These are phyloP conservation scores for Chalciporus piperatoides DNA, from an alignment of 1,284 basidiomycete genomes.

Conservation along the genomic window DNA sequence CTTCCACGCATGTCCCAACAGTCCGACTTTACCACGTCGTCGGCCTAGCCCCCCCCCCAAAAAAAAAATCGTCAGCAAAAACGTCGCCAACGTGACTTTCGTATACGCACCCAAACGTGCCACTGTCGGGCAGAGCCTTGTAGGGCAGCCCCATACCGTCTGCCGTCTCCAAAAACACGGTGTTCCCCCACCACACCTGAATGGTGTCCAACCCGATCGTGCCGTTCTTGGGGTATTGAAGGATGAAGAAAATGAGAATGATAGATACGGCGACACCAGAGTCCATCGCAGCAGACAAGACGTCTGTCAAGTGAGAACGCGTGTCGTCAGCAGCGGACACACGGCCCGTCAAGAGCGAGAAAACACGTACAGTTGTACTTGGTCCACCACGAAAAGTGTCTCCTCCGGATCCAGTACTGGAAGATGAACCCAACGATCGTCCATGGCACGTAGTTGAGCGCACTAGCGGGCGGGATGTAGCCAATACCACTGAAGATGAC, in stretches of 20 bases:
- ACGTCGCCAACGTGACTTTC: too few species aligned
- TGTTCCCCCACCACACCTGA: slow-evolving; percentile 73
- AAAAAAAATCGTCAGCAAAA: background rate
- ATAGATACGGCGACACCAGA: slow-evolving; percentile 55
- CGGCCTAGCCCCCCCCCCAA: too few species aligned
- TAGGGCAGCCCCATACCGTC: slow-evolving; percentile 36
- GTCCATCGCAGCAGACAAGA: slow-evolving; percentile 47
- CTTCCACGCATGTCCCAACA: too few species aligned
- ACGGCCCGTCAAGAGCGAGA: background rate
- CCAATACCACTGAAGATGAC: slow-evolving; percentile 52
- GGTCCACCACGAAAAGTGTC: slow-evolving; percentile 50
- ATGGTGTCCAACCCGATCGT: slow-evolving; percentile 53
- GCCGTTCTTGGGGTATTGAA: slow-evolving; percentile 65
- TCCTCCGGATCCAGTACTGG: slow-evolving; percentile 49
- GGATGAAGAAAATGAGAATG: slow-evolving; percentile 61
- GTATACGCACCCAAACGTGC: slow-evolving; percentile 39
- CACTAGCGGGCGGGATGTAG: slow-evolving; percentile 49
- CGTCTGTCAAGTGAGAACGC: slow-evolving; percentile 28
- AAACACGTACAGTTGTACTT: slow-evolving; percentile 48
- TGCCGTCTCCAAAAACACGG: slow-evolving; percentile 43
- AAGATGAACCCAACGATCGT: slow-evolving; percentile 49
- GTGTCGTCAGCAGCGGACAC: background rate
- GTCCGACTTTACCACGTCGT: slow-evolving; percentile 12
- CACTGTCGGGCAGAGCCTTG: slow-evolving; percentile 27
- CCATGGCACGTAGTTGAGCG: slow-evolving; percentile 48